Evolutionary conservation across 495 filamentous ascomycete genomes (phyloP).

Genomic region (Aspergillus ellipticus): DNA sequence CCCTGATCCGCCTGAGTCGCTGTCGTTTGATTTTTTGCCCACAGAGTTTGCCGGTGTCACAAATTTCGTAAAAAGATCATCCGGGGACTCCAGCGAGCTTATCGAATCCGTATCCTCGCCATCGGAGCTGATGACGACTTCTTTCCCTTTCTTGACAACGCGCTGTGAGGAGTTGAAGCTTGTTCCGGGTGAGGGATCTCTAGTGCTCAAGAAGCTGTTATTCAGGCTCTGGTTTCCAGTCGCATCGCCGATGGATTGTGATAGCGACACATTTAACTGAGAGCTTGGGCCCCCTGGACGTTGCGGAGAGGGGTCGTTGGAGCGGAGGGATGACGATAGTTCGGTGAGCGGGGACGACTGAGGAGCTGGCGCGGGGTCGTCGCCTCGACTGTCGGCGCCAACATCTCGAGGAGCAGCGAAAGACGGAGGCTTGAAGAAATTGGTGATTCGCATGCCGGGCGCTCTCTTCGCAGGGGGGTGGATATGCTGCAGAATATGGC

Average conservation of each 20-base stretch:
- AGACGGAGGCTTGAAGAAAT: slow-evolving; percentile 38
- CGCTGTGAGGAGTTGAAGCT: slow-evolving; percentile 36
- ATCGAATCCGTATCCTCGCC: slow-evolving; percentile 62
- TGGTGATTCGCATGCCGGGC: slow-evolving; percentile 28
- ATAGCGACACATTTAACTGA: slow-evolving; percentile 19
- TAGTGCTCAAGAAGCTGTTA: slow-evolving; percentile 20
- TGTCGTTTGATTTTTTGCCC: slow-evolving; percentile 16
- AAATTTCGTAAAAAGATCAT: slow-evolving; percentile 33
- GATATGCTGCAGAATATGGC: slow-evolving; percentile 4
- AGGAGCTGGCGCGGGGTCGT: slow-evolving; percentile 9
- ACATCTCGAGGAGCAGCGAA: slow-evolving; percentile 15
- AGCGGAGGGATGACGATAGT: slow-evolving; percentile 25
- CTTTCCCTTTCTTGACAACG: slow-evolving; percentile 43
- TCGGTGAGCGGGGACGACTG: slow-evolving; percentile 34
- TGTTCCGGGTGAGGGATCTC: slow-evolving; percentile 11
- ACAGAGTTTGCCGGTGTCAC: neutral
- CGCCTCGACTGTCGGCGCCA: neutral
- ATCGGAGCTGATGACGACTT: slow-evolving; percentile 65
- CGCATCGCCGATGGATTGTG: slow-evolving; percentile 7
- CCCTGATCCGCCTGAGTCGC: slow-evolving; percentile 4
- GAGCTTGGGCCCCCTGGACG: slow-evolving; percentile 14
- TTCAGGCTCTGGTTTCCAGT: slow-evolving; percentile 1
- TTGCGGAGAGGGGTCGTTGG: slow-evolving; percentile 19
- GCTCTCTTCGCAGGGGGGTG: slow-evolving; percentile 4
- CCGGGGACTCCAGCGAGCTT: slow-evolving; percentile 43